These are phyloP conservation scores for Chalciporus pseudorubinellus DNA, from an alignment of 768 basidiomycete genomes.

Conservation along the genomic window DNA sequence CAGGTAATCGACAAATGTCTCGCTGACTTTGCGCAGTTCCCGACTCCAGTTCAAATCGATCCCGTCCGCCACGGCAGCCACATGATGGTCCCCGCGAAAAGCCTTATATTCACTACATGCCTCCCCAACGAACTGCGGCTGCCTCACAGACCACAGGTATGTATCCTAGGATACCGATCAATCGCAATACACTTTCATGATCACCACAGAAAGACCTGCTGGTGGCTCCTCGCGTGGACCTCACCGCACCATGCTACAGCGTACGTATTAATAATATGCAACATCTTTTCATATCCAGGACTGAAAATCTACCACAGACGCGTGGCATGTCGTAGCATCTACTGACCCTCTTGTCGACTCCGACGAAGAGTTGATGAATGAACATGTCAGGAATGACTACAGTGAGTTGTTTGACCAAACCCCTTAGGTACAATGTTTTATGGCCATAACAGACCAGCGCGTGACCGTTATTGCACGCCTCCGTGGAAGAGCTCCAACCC, in stretches of 20 bases:
- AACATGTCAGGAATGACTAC: slow-evolving; percentile 63
- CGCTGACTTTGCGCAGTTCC: slow-evolving; percentile 18
- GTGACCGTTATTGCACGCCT: slow-evolving; percentile 52
- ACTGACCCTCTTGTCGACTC: slow-evolving; percentile 70
- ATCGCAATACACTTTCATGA: slow-evolving; percentile 2
- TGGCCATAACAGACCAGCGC: slow-evolving; percentile 42
- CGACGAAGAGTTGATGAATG: slow-evolving; percentile 67
- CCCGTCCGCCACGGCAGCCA: slow-evolving; percentile 23
- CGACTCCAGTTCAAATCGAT: slow-evolving; percentile 26
- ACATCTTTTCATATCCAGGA: neutral
- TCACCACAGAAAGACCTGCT: slow-evolving; percentile 17
- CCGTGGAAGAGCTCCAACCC: slow-evolving; percentile 49
- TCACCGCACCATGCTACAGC: slow-evolving; percentile 46
- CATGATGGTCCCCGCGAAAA: slow-evolving; percentile 29
- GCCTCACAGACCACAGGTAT: slow-evolving; percentile 20
- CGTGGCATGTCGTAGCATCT: slow-evolving; percentile 64
- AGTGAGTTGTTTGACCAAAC: slow-evolving; percentile 39
- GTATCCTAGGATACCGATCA: slow-evolving; percentile 3
- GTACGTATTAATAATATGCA: slow-evolving; percentile 25
- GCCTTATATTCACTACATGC: slow-evolving; percentile 35
- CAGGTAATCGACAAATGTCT: neutral
- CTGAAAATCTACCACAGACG: slow-evolving; percentile 45
- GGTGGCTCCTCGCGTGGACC: slow-evolving; percentile 17
- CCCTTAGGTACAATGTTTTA: neutral
- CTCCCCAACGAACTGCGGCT: slow-evolving; percentile 25